Evolutionary conservation across 768 basidiomycete species (phyloP), one percentile per base, ranked within the genome.

Genomic region (Rhizopogon salebrosus): DNA sequence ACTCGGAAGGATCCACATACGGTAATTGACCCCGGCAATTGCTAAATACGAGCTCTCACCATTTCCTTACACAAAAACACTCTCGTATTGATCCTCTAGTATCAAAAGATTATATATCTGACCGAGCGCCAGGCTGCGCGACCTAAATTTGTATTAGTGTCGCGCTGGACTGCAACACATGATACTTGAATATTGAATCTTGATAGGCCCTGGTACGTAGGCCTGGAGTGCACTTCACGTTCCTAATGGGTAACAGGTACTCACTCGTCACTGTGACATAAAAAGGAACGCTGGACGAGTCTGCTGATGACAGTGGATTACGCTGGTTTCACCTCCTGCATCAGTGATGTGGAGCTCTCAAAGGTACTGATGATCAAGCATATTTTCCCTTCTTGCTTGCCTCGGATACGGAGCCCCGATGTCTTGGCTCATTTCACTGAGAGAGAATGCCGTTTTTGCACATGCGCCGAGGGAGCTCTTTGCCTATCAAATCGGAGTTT

Each of bases 1-100:
- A 48, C 53, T 56, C 55, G 56, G 56, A 57, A 57, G 56, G 55
- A 57, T 57, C 54, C 39, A 51, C 8, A 8, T 31, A 20, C 29
- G 29, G 18, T 45, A 31, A 31, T 31, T 46, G 45, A 31, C 14
- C 10, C 45, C 31, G 31, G 20, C 45, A 46, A 34, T 46, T 34
- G 45, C 45, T 46, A 34, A 16, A 46, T 34, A 34, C 4, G 31
- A 46, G 31, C 31, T 34, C 31, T 13, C 45, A 22, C 14, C 13
- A 7, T 29, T 20, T 18, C 27, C 20, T 34, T 14, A 29, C 29
- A 31, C 37, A 38, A 13, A 22, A 20, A 45, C 18, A 22, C 29
- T 46, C 20, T 31, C 13, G 9, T 20, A 13, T 31, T 7, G 27
- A 34, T 34, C 20, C 20, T 22, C 13, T 23, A 14, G 20, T 16